Percentiles rank a stretch among this genome's conserved stretches.
phyloP scores from a whole-genome alignment of 495 filamentous ascomycete genomes.

The Penicillium argentinense region DNA sequence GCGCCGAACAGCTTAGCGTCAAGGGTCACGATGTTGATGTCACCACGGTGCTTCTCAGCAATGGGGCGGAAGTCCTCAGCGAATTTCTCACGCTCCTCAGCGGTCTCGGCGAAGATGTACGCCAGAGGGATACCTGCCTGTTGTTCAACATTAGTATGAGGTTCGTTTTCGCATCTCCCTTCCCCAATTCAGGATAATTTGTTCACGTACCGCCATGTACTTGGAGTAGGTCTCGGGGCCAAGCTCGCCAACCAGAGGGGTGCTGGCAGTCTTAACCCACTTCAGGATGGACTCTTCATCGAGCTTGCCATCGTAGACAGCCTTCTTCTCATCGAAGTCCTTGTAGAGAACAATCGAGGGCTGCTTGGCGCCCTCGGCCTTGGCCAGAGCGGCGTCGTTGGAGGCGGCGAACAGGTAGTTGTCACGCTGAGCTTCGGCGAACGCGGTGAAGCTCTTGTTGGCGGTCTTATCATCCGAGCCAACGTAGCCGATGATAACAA shows the following conservation, averaged over 20 bases:
- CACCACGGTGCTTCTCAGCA: constrained; percentile 66
- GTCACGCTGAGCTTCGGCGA: constrained; percentile 84
- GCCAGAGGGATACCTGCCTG: constrained; percentile 87
- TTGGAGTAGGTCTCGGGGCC: constrained; percentile 95
- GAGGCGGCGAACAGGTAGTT: constrained; percentile 88
- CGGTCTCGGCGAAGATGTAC: constrained; percentile 95
- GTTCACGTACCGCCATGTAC: constrained; percentile 80
- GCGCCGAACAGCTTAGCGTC: constrained; percentile 94
- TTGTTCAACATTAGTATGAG: constrained; percentile 4
- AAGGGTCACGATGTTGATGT: constrained; percentile 95
- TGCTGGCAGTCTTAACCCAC: constrained; percentile 83
- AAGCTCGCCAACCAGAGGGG: constrained; percentile 92
- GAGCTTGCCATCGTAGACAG: constrained; percentile 76
- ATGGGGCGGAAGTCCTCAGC: constrained; percentile 58
- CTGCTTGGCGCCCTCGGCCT: constrained; percentile 82
- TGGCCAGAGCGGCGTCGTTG: constrained; percentile 78
- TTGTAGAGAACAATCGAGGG: constrained; percentile 96
- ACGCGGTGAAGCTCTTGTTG: constrained; percentile 73
- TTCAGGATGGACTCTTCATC: constrained; percentile 70
- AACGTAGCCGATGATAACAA: constrained; percentile 89
- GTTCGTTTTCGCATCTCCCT: neutral
- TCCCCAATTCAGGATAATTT: neutral
- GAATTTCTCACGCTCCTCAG: constrained; percentile 82
- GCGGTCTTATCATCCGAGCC: constrained; percentile 80
- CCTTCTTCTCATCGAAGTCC: constrained; percentile 95